Conservation (phyloP, 2,329 filamentous ascomycete species). For the Apiospora hydei region DNA sequence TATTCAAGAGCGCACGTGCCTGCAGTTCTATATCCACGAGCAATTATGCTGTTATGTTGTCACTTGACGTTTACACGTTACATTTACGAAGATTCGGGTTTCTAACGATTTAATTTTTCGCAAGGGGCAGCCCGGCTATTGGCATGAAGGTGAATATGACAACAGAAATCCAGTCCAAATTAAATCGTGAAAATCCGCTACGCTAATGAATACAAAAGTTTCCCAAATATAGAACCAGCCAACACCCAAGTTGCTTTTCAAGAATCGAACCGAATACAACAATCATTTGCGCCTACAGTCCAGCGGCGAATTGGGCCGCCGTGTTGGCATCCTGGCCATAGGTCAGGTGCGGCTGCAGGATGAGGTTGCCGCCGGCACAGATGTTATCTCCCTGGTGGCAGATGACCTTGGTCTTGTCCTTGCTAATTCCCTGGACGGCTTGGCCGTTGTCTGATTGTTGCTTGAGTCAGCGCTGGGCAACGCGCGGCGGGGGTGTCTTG, state of each 20-base stretch:
- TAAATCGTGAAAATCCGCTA: background rate
- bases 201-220: background rate
- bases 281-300: background rate
- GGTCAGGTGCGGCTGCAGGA: constrained; percentile 30
- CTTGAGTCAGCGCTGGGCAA: background rate
- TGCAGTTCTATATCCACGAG: background rate
- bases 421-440: constrained; percentile 39
- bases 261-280: background rate
- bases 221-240: background rate
- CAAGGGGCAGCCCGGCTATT: background rate
- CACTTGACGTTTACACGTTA: background rate
- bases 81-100: background rate
- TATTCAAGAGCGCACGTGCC: background rate
- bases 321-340: constrained; percentile 36
- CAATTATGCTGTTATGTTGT: background rate
- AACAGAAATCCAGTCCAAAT: background rate
- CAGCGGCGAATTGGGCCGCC: constrained; percentile 27
- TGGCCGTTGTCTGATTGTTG: constrained; percentile 34
- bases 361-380: constrained; percentile 39
- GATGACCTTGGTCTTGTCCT: constrained; percentile 35
- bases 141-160: background rate
- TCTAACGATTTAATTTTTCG: background rate
- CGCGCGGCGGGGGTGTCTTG: background rate
- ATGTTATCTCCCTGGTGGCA: constrained; percentile 44
- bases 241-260: background rate